A percentile compares a stretch with the other conserved stretches of the same genome.
Conservation (phyloP, 352 stramenopile species). For the Salisapilia sapeloensis region DNA sequence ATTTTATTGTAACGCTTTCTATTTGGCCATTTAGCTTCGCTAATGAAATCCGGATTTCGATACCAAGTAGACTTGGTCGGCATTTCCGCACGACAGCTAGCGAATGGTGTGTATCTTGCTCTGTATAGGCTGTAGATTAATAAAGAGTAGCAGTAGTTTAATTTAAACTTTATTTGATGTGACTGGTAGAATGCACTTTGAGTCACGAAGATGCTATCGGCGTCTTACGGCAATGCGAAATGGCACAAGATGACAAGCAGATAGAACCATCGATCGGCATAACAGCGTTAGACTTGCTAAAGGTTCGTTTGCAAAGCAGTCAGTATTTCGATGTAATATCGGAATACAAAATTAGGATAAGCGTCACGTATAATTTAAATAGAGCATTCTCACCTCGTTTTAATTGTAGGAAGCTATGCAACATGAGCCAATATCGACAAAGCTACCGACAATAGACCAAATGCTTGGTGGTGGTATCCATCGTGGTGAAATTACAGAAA, state of each 20-base stretch:
- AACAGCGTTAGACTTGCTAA: constrained; percentile 23
- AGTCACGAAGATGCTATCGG: background rate
- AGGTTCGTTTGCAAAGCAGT: constrained; percentile 6
- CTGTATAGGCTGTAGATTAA: too few species aligned
- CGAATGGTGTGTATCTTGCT: constrained; percentile 15
- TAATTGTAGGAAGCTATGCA: constrained; percentile 10
- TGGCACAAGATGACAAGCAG: background rate
- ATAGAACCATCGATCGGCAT: constrained; percentile 5
- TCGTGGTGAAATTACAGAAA: constrained; percentile 57
- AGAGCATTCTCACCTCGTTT: too few species aligned
- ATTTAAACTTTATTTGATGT: background rate
- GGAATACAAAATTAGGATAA: too few species aligned
- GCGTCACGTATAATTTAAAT: too few species aligned
- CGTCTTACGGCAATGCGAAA: constrained; percentile 1
- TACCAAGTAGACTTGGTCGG: constrained; percentile 29
- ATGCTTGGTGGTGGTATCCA: constrained; percentile 47
- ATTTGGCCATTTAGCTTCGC: constrained; percentile 11
- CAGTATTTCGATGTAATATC: too few species aligned
- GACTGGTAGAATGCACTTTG: constrained; percentile 1
- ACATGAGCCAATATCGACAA: constrained; percentile 16
- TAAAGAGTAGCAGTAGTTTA: background rate
- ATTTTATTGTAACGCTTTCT: constrained; percentile 1
- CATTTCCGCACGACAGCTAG: constrained; percentile 31
- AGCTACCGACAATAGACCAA: constrained; percentile 24
- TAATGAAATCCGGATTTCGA: constrained; percentile 44